Evolutionary conservation across 345 rosid species (phyloP), one percentile per base, ranked within the genome.

Genomic region (Lepidium aucheri): DNA sequence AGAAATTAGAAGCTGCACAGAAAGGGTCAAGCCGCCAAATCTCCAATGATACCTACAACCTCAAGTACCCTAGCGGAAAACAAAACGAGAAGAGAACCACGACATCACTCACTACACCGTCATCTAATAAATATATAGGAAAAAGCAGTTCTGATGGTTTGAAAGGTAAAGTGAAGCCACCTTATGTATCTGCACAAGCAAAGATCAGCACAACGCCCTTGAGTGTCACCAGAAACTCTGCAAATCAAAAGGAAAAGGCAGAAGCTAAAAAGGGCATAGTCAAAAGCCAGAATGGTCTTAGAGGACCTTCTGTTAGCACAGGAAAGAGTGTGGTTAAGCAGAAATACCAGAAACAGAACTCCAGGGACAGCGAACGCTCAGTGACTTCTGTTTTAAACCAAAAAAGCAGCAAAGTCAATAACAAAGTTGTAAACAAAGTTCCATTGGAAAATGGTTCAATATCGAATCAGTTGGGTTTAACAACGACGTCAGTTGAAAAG

Each of bases 281-380:
- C 45, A 83, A 71, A 75, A 75, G 68, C 60, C 81, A 68, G 66
- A 63, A 79, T 41, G 74, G 67, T 24, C 85, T 62, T 41, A 82
- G 72, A 78, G 76, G 84, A 81, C 60, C 64, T 66, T 50, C 66
- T 34, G 54, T 53, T 36, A 71, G 35, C 69, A 72, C 55, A 65
- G 68, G 74, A n/a, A 75, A 13, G 70, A 82, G 63, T 76, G 83
- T 67, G 65, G 82, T 86, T 72, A 77, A 76, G 76, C 96, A 83
- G 78, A 89, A 85, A 69, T 83, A 76, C 74, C 94, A 76, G 79
- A 85, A 85, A 79, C 98, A 89, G 83, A 92, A 86, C 80, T 64
- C 65, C 62, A 77, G 77, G 77, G 78, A 65, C 55, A 60, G 53
- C 68, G 73, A 81, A 62, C 63, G 59, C 49, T 76, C 74, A 54